phyloP scores from a whole-genome alignment of 2,329 filamentous ascomycete genomes.

The Clonostachys byssicola region DNA sequence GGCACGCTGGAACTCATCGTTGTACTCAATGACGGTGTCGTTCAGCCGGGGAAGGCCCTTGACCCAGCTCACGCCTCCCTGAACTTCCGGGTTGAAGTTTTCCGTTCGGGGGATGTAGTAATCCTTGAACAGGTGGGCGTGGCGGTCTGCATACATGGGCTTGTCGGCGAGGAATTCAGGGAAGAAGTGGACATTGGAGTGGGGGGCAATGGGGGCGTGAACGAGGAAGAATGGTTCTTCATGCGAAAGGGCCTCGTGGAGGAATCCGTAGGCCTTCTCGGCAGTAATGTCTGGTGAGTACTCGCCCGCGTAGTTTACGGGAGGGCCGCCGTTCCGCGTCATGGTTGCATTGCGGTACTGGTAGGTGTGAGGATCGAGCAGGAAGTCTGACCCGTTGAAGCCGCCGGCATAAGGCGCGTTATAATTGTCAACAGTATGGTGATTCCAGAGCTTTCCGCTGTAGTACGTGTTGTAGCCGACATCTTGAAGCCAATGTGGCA shows the following conservation, averaged over 20 bases:
- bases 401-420: constrained; percentile 47
- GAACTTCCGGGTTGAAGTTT: constrained; percentile 56
- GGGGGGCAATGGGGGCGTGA: constrained; percentile 38
- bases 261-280: constrained; percentile 42
- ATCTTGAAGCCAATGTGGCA: constrained; percentile 45
- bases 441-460: constrained; percentile 50
- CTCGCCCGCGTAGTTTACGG: constrained; percentile 46
- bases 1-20: constrained; percentile 31
- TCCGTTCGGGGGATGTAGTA: constrained; percentile 56
- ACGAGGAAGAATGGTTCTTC: constrained; percentile 50
- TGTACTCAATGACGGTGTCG: constrained; percentile 21
- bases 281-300: constrained; percentile 50
- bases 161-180: background rate
- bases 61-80: constrained; percentile 38
- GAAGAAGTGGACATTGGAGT: constrained; percentile 21
- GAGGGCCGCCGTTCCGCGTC: constrained; percentile 52
- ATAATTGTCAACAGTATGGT: constrained; percentile 42
- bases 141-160: constrained; percentile 37
- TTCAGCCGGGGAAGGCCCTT: constrained; percentile 23
- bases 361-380: constrained; percentile 66
- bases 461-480: constrained; percentile 49
- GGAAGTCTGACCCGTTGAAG: constrained; percentile 50
- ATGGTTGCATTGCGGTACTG: constrained; percentile 63
- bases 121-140: constrained; percentile 55
- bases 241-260: constrained; percentile 42